Base-by-base conservation (phyloP, 2,329 filamentous ascomycete species). In the Truncatella angustata region DNA sequence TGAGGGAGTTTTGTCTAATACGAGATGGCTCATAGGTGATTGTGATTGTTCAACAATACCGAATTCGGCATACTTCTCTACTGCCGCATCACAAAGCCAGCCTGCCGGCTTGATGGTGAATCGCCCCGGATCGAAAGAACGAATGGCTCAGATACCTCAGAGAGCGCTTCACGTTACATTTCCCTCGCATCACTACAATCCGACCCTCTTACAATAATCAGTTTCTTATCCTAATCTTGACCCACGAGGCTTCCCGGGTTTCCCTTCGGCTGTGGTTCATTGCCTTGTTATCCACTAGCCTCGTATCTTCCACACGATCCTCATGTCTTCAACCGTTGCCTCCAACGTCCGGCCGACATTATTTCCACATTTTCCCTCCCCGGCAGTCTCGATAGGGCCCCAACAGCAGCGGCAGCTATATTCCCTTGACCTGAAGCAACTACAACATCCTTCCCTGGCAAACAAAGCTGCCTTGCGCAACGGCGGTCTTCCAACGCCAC, bases 401-500 rank as follows among this genome's bases (percentile, higher is more conserved):
- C 40, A 39, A 9, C 44, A 49, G n/a, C 49, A 37, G 36, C 60
- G 57, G 43, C 53, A 58, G 30, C 47, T 51, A 5, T 57, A 54
- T 10, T 42, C 42, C 4, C n/a, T 55, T 32, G 54, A 55, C 43
- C 28, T 58, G 20, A 52, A 56, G 46, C 65, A 65, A 52, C 52
- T 55, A 14, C 60, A 56, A 52, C 53, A 56, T 23, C 52, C 46
- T 28, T 54, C 50, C 51, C 54, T 58, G 42, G 58, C 52, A 20
- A 54, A 56, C 56, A 59, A 60, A 61, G 59, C 60, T 61, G 35
- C 57, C 54, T 56, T 60, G 26, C 64, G 60, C 52, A 63, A 50
- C 54, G 61, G 65, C 63, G 77, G 78, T 55, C 72, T 80, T 60
- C 71, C 68, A 62, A 80, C 77, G 54, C 78, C 79, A 48, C 78